Evolutionary conservation across 2,329 filamentous ascomycete genomes (phyloP).

Genomic region (Neofusicoccum kwambonambiense): DNA sequence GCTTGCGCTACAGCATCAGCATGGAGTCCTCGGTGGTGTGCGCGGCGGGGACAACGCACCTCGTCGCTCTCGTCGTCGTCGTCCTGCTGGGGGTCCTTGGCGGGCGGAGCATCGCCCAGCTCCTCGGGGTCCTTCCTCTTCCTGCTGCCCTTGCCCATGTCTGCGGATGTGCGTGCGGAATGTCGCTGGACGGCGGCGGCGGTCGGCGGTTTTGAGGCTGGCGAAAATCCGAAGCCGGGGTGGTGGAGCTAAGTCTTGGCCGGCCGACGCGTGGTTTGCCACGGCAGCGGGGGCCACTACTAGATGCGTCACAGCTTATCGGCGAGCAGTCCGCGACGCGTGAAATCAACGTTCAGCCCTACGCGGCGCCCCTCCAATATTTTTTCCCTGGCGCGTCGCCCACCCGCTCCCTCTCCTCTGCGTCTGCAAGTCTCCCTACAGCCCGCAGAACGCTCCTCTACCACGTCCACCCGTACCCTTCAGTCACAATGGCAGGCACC

Average conservation of each 20-base stretch:
- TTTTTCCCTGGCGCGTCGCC: slow-evolving; percentile 13
- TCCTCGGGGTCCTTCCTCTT: slow-evolving; percentile 31
- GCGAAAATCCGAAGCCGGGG: slow-evolving; percentile 2
- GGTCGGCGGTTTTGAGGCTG: slow-evolving; percentile 1
- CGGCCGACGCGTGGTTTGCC: not conserved
- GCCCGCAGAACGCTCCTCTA: slow-evolving; percentile 13
- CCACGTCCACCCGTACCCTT: not conserved
- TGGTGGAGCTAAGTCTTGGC: not conserved
- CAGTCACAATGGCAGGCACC: slow-evolving; percentile 37
- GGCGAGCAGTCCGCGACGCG: not conserved
- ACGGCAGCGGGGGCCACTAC: not conserved
- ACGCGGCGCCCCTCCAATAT: slow-evolving; percentile 9
- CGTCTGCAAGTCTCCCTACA: slow-evolving; percentile 17
- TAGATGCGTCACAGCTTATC: not conserved
- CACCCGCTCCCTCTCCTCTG: slow-evolving; percentile 9
- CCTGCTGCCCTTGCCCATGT: slow-evolving; percentile 38
- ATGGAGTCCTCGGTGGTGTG: slow-evolving; percentile 5
- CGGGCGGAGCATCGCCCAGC: slow-evolving; percentile 34
- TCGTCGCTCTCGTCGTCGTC: slow-evolving; percentile 39
- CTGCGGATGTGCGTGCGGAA: slow-evolving; percentile 7
- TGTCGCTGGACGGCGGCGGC: not conserved
- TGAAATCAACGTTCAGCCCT: slow-evolving; percentile 6
- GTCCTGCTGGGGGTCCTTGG: slow-evolving; percentile 30
- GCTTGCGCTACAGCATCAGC: slow-evolving; percentile 18
- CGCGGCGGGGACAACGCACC: slow-evolving; percentile 15